Conservation (phyloP, 768 basidiomycete genomes). For the Phaeotremella fagi region DNA sequence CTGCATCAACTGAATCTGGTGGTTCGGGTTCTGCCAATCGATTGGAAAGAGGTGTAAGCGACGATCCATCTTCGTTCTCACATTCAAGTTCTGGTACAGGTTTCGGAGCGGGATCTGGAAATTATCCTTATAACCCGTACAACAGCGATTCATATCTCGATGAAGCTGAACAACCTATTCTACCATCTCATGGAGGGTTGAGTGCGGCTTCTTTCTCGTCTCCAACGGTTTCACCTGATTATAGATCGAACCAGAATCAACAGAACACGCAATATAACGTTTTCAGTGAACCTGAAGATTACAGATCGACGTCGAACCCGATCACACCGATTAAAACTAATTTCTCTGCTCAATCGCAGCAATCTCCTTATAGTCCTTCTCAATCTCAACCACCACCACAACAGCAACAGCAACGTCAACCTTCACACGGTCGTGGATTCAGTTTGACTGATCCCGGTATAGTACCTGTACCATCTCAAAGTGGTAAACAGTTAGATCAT, state of each 20-base stretch:
- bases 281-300: slow-evolving; percentile 50
- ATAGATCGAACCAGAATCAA: slow-evolving; percentile 44
- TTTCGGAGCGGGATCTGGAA: too few relatives aligned
- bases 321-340: slow-evolving; percentile 4
- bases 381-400: too few relatives aligned
- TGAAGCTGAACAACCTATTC: slow-evolving; percentile 34
- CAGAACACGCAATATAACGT: slow-evolving; percentile 46
- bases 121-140: slow-evolving; percentile 14
- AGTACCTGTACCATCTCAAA: slow-evolving; percentile 64
- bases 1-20: slow-evolving; percentile 40
- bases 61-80: slow-evolving; percentile 19
- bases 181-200: slow-evolving; percentile 16
- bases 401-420: slow-evolving; percentile 8
- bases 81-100: slow-evolving; percentile 8
- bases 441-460: slow-evolving; percentile 78
- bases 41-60: slow-evolving; percentile 21
- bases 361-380: too few relatives aligned
- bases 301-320: slow-evolving; percentile 4
- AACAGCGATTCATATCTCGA: slow-evolving; percentile 22
- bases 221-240: slow-evolving; percentile 31
- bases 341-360: too few relatives aligned
- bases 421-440: slow-evolving; percentile 64
- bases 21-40: slow-evolving; percentile 19
- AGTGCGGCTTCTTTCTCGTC: slow-evolving; percentile 13
- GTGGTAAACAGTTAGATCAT: slow-evolving; percentile 52